phyloP scores from a whole-genome alignment of 352 stramenopile genomes.

The Globisporangium recalcitrans region DNA sequence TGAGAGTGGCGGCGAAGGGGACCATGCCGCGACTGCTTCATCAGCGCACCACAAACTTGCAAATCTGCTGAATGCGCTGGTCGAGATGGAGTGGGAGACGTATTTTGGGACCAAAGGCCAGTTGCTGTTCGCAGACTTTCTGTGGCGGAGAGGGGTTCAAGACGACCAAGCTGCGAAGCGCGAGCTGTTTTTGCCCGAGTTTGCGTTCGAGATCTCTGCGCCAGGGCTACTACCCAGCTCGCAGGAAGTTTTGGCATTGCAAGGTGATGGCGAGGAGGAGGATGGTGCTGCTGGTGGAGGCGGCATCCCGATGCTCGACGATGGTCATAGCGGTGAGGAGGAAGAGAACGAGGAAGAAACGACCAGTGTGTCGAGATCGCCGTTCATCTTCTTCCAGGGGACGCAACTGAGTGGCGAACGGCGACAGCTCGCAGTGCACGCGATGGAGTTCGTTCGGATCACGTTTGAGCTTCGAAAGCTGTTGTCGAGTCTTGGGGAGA shows the following conservation, averaged over 20 bases:
- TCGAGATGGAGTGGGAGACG: slow-evolving; percentile 52
- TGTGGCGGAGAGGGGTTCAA: slow-evolving; percentile 8
- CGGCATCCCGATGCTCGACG: slow-evolving; percentile 6
- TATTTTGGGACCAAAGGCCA: slow-evolving; percentile 40
- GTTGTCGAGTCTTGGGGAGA: not conserved
- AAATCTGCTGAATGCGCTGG: slow-evolving; percentile 28
- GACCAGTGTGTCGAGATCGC: not conserved
- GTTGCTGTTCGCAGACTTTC: slow-evolving; percentile 17
- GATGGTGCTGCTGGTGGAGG: not conserved
- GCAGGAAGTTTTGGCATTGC: not conserved
- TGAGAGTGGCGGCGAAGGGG: too few relatives aligned
- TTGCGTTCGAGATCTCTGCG: slow-evolving; percentile 29
- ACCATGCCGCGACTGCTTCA: not conserved
- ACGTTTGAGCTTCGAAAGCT: slow-evolving; percentile 4
- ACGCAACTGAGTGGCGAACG: slow-evolving; percentile 4
- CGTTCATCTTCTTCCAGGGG: slow-evolving; percentile 16
- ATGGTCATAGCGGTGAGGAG: not conserved
- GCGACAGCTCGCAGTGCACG: slow-evolving; percentile 1
- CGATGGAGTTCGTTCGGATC: slow-evolving; percentile 15
- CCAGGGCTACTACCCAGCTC: not conserved
- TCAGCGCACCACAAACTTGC: slow-evolving; percentile 5
- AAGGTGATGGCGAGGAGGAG: not conserved
- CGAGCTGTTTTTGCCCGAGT: slow-evolving; percentile 28
- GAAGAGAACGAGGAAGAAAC: not conserved
- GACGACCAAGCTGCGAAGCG: slow-evolving; percentile 1